These are phyloP conservation scores for Mallotus repandus DNA, from an alignment of 441 rosid genomes.

Conservation along the genomic window DNA sequence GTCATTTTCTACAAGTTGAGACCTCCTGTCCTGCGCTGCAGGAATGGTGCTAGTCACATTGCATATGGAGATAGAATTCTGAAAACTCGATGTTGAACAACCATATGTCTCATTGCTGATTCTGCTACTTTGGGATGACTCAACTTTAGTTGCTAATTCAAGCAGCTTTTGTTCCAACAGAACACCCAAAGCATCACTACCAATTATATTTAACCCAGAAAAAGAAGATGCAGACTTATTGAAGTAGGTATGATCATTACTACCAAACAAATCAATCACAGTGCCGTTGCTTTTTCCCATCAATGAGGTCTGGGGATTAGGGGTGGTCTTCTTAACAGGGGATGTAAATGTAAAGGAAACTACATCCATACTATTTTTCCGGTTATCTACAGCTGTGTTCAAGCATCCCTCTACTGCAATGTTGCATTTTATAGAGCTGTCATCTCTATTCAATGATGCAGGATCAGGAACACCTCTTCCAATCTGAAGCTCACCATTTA, in stretches of 20 bases:
- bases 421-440: constrained; percentile 41
- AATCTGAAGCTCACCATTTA: constrained; percentile 29
- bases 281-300: constrained; percentile 27
- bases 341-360: constrained; percentile 91
- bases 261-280: constrained; percentile 28
- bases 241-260: constrained; percentile 22
- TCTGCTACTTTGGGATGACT: constrained; percentile 51
- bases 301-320: constrained; percentile 27
- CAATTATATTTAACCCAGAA: constrained; percentile 41
- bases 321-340: constrained; percentile 51
- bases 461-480: constrained; percentile 33
- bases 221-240: constrained; percentile 30
- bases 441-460: constrained; percentile 38
- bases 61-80: constrained; percentile 33
- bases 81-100: constrained; percentile 45
- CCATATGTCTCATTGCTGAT: constrained; percentile 42
- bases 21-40: constrained; percentile 32
- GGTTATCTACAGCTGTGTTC: constrained; percentile 32
- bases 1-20: constrained; percentile 39
- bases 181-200: constrained; percentile 53
- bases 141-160: constrained; percentile 65
- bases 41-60: constrained; percentile 34
- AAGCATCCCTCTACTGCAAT: constrained; percentile 34
- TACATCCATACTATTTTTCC: constrained; percentile 64
- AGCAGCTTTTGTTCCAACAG: constrained; percentile 79